Evolutionary conservation across 805 yeast genomes (phyloP), one percentile per base, ranked within the genome.

Genomic region (Yarrowia deformans): DNA sequence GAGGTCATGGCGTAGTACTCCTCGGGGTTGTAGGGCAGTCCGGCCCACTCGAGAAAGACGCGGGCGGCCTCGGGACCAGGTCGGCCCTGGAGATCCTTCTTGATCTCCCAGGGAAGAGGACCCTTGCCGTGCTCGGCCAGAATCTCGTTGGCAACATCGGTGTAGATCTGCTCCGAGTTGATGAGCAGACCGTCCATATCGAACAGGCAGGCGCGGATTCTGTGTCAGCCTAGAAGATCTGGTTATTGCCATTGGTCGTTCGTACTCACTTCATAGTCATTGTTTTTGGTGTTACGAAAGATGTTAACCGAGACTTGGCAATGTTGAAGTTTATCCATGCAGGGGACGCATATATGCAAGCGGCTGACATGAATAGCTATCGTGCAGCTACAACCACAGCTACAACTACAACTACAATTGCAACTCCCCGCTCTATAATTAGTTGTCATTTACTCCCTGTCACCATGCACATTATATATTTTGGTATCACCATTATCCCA

Each of bases 171-270:
- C 79, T 95, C 99, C 4, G 98, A 90, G 80, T 93, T 91, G 76
- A 95, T 85, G 71, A 95, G 82, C 32, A 96, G 85, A 1, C 99
- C 99, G 77, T 95, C 99, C 98, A 95, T 83, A 82, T 89, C 91
- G 76, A 88, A 89, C 71, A 89, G 88, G 81, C 92, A 88, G 42
- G 93, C 93, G 77, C 82, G 87, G 75, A 83, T 79, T 61, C 69
- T 69, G 42, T 13, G 66, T 60, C 19, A 60, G 52, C n/a, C 13
- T 14, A n/a, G 0, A 6, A 45, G 37, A n/a, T 1, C 1, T 14
- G 16, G 1, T 8, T 7, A 19, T 32, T 39, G 32, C 18, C n/a
- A 37, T 39, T 39, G 29, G 19, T 12, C 19, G 68, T 16, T 5
- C 18, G 37, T 45, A 49, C 45, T 48, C 52, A 61, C 60, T 46